These are phyloP conservation scores for Microstroma glucosiphilum DNA, from an alignment of 1,284 basidiomycete genomes.

Conservation along the genomic window DNA sequence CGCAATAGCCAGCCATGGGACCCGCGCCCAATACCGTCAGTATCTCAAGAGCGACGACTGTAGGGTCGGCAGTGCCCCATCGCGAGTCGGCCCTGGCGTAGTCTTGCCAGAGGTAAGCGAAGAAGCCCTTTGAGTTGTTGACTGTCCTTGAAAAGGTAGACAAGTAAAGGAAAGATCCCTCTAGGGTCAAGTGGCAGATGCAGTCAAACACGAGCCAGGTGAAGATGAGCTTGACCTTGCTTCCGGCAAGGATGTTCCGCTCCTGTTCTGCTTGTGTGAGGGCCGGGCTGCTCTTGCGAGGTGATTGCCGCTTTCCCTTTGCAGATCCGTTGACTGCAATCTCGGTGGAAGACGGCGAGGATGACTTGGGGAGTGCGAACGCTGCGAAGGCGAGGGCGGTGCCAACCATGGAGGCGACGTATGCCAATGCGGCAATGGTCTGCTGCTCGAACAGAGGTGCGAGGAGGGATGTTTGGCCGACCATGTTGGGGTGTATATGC, in stretches of 20 bases:
- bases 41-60: slow-evolving; percentile 36
- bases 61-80: slow-evolving; percentile 37
- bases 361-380: slow-evolving; percentile 4
- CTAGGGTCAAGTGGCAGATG: slow-evolving; percentile 38
- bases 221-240: slow-evolving; percentile 24
- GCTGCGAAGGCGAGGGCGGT: slow-evolving; percentile 1
- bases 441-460: slow-evolving; percentile 3
- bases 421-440: slow-evolving; percentile 6
- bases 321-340: neutral
- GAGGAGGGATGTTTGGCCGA: neutral
- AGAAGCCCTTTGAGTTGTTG: slow-evolving; percentile 26
- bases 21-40: slow-evolving; percentile 39
- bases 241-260: slow-evolving; percentile 2
- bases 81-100: slow-evolving; percentile 38
- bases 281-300: neutral
- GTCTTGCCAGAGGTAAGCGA: slow-evolving; percentile 41
- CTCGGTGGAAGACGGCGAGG: neutral
- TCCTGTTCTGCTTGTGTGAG: neutral
- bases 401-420: slow-evolving; percentile 6
- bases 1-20: slow-evolving; percentile 35
- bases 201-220: slow-evolving; percentile 45
- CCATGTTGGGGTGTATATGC: neutral
- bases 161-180: slow-evolving; percentile 41
- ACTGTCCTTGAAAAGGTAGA: slow-evolving; percentile 29
- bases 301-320: neutral